Conservation (phyloP, 2,329 filamentous ascomycete genomes). For the Fusarium drepaniforme region DNA sequence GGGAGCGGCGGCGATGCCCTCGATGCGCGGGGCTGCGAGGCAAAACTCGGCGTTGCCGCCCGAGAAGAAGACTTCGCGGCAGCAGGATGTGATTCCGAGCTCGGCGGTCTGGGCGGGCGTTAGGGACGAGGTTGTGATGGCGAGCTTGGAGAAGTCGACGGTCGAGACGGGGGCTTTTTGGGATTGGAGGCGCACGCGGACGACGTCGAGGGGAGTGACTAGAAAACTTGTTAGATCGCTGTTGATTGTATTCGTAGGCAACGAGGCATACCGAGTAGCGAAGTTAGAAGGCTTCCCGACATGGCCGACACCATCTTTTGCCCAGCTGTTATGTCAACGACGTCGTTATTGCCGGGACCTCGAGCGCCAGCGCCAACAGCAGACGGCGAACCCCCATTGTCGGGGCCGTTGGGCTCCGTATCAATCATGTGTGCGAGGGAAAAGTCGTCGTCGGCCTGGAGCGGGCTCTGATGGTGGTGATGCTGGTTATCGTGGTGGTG, state of each 20-base stretch:
- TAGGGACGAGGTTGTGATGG: conserved; percentile 68
- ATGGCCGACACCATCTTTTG: conserved; percentile 98
- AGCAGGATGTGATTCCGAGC: conserved; percentile 93
- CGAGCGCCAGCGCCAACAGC: conserved; percentile 15
- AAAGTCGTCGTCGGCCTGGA: conserved; percentile 45
- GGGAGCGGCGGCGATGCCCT: conserved; percentile 58
- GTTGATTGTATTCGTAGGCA: background rate
- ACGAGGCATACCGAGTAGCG: conserved; percentile 78
- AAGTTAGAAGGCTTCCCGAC: conserved; percentile 89
- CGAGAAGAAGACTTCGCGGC: conserved; percentile 96
- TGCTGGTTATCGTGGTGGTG: conserved; percentile 19
- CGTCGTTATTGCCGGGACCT: conserved; percentile 46
- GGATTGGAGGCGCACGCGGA: conserved; percentile 93
- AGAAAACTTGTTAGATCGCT: background rate
- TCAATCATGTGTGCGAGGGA: conserved; percentile 46
- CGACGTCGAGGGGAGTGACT: conserved; percentile 97
- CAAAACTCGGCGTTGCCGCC: conserved; percentile 87
- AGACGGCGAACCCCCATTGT: conserved; percentile 19
- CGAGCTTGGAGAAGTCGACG: conserved; percentile 67
- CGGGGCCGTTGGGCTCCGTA: conserved; percentile 25
- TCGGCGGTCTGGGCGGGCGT: conserved; percentile 81
- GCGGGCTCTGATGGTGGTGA: conserved; percentile 31
- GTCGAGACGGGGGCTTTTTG: conserved; percentile 69
- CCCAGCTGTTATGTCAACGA: conserved; percentile 78
- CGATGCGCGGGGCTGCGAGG: conserved; percentile 74